phyloP scores from a whole-genome alignment of 202 grass and related monocot species.

The Brachypodium distachyon region DNA sequence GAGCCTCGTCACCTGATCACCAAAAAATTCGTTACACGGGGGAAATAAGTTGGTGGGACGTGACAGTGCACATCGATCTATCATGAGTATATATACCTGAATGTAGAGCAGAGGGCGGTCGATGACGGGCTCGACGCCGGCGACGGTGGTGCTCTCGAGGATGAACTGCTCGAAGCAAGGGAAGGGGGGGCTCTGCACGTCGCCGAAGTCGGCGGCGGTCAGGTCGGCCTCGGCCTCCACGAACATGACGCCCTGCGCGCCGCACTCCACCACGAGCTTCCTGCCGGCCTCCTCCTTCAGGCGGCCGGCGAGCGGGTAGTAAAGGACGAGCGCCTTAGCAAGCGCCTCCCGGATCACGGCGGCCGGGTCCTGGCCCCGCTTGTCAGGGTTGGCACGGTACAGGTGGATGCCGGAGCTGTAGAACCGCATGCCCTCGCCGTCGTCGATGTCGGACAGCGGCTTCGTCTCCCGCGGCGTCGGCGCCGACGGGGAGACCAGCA shows the following conservation, averaged over 20 bases:
- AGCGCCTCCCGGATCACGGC: constrained; percentile 44
- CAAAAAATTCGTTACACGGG: no score
- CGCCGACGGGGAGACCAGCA: constrained; percentile 19
- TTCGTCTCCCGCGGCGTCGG: constrained; percentile 44
- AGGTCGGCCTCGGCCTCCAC: constrained; percentile 64
- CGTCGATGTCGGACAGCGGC: constrained; percentile 53
- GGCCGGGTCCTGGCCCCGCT: constrained; percentile 18
- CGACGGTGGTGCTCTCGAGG: constrained; percentile 18
- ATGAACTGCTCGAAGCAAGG: constrained; percentile 53
- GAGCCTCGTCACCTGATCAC: constrained; percentile 48
- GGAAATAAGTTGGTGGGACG: no score
- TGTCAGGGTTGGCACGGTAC: constrained; percentile 30
- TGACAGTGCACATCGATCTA: background rate
- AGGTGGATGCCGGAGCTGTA: constrained; percentile 46
- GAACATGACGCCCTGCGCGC: constrained; percentile 53
- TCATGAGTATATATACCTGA: constrained; percentile 18
- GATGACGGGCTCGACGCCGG: constrained; percentile 17
- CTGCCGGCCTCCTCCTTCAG: constrained; percentile 19
- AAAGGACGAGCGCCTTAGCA: constrained; percentile 43
- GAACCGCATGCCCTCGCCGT: constrained; percentile 42
- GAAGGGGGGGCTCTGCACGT: constrained; percentile 46
- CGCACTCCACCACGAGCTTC: constrained; percentile 71
- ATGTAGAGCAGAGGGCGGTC: constrained; percentile 45
- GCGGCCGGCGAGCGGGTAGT: constrained; percentile 61
- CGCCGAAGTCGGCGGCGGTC: constrained; percentile 35